phyloP scores from a whole-genome alignment of 257 asterid species.

The Solanum tacnaense region DNA sequence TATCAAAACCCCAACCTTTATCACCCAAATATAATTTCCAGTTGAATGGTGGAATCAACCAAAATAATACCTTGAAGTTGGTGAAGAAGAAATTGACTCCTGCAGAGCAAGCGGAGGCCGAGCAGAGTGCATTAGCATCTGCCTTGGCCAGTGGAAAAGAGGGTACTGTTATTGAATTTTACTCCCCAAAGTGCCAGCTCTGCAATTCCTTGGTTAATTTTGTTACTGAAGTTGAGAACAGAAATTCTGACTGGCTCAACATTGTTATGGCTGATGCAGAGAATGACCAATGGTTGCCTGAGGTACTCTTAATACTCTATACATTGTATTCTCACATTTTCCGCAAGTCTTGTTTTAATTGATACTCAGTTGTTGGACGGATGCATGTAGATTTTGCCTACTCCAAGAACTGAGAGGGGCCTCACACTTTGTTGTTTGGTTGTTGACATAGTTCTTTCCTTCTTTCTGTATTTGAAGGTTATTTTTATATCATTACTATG shows the following conservation, averaged over 20 bases:
- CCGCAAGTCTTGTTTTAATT: neutral
- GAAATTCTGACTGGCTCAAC: slow-evolving; percentile 64
- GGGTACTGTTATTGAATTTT: slow-evolving; percentile 68
- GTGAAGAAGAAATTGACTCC: slow-evolving; percentile 17
- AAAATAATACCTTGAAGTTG: neutral
- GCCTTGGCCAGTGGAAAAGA: slow-evolving; percentile 59
- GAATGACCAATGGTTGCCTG: slow-evolving; percentile 71
- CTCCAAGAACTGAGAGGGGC: neutral
- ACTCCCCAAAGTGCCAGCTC: slow-evolving; percentile 76
- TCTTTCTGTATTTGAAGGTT: neutral
- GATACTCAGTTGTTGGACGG: neutral
- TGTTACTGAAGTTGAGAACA: slow-evolving; percentile 51
- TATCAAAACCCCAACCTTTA: slow-evolving; percentile 10
- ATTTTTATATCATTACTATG: neutral
- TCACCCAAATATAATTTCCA: slow-evolving; percentile 3
- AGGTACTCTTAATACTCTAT: slow-evolving; percentile 27
- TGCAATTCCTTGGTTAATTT: slow-evolving; percentile 65
- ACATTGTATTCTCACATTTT: neutral
- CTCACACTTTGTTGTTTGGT: neutral
- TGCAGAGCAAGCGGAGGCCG: slow-evolving; percentile 63
- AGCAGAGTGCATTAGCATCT: slow-evolving; percentile 67
- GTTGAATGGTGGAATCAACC: neutral
- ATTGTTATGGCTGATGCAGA: slow-evolving; percentile 80
- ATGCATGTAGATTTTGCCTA: neutral
- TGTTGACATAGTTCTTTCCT: neutral